Evolutionary conservation across 306 rosid genomes (phyloP), one percentile per base, ranked within the genome.

Genomic region (Ceratonia siliqua): DNA sequence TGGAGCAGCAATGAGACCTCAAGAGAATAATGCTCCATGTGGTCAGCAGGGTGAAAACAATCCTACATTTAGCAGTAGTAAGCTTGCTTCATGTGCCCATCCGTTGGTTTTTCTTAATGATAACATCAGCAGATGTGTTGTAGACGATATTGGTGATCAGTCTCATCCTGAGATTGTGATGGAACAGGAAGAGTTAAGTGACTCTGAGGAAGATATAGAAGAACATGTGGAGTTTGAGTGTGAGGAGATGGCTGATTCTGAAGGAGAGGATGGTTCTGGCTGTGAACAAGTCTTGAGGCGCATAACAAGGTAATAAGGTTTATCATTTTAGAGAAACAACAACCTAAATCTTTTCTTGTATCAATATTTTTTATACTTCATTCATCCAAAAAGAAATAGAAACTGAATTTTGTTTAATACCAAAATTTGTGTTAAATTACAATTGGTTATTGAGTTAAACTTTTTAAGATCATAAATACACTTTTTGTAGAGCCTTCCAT

Each of bases 171-270:
- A 56, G 83, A 88, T 94, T 75, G 84, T 92, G 75, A 94, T 94
- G 99, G 97, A 92, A 75, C 99, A 90, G 72, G 97, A 94, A 82
- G 99, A 94, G 79, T 79, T 94, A 71, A 94, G 96, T 21, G 93
- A 94, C 78, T 87, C 97, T 3, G 97, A 90, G 52, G 99, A 94
- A 75, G 99, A 94, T 68, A 75, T 82, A 64, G 96, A 94, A 87
- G 98, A 94, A 73, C 86, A 89, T 82, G 96, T 94, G 12, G 96
- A 90, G 83, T 94, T 94, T 85, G 99, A 94, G 89, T 87, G 93
- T 10, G 96, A 94, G 78, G 97, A 90, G 86, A 94, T 94, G 93
- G 87, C 90, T 27, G 99, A 94, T 80, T 94, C 97, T 78, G 99
- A 94, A 75, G 99, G 89, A 81, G 97, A 92, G 72, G 97, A 89